Evolutionary conservation across 495 filamentous ascomycete genomes (phyloP), one percentile per base, ranked within the genome.

Genomic region (Massariosphaeria phaeospora): DNA sequence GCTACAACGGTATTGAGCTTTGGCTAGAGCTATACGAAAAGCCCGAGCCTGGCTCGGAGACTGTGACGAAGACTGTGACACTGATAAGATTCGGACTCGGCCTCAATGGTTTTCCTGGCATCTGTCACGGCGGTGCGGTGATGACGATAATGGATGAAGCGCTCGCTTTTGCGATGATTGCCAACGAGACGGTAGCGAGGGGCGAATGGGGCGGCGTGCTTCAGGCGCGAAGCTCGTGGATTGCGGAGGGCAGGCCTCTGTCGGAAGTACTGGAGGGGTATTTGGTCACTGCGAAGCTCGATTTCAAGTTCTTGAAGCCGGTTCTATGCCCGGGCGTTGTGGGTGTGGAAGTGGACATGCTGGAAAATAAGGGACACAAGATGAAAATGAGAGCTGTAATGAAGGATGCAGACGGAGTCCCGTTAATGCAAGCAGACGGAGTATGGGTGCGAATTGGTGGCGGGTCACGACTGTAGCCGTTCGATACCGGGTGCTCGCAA

Each of bases 131-230:
- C 38, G 58, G 58, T 3, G 51, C 58, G 5, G 34, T 49, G 15
- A 52, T 54, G 47, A 52, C 58, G n/a, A 27, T 61, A 13, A 50
- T 61, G 40, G 58, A 61, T 26, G 58, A 61, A 39, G 52, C 51
- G 38, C 45, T 61, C 12, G 58, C 18, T 11, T 47, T 23, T 12
- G 46, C 38, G 21, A 61, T 52, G 52, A 17, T 61, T 3, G 57
- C 49, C 4, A 42, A 30, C 23, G 58, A 51, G 46, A 33, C 31
- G 15, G 38, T 39, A 40, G 15, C 15, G 1, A 17, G 5, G 33
- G 26, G n/a, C 11, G 13, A 30, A 5, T 57, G 43, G 41, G 24
- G 24, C 12, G 27, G 17, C 1, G n/a, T 38, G 12, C 24, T 17
- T 12, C 26, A 13, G 13, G 25, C 8, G n/a, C 20, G 18, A 13